Conservation (phyloP, 2,329 filamentous ascomycete genomes). For the Exophiala sp. region DNA sequence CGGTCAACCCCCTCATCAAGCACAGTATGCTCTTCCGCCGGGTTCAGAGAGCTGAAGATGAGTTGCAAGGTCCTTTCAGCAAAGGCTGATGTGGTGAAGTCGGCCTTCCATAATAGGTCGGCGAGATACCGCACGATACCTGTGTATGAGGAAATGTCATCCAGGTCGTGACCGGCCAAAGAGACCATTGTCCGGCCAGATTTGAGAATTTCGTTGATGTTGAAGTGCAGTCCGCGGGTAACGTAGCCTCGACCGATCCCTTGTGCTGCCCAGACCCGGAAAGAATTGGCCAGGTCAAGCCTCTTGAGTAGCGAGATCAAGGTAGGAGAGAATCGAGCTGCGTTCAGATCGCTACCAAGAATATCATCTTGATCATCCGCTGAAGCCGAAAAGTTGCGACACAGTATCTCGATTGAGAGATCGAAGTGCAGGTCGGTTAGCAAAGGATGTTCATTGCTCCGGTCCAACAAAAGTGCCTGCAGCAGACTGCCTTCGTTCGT, state of each 20-base stretch:
- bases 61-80: slow-evolving; percentile 43
- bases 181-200: not conserved
- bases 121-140: slow-evolving; percentile 17
- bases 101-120: slow-evolving; percentile 19
- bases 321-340: slow-evolving; percentile 56
- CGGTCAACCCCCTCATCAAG: slow-evolving; percentile 36
- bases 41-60: slow-evolving; percentile 36
- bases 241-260: slow-evolving; percentile 80
- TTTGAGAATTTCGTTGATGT: not conserved
- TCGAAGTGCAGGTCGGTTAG: slow-evolving; percentile 65
- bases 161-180: slow-evolving; percentile 5
- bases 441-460: slow-evolving; percentile 54
- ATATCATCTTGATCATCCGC: slow-evolving; percentile 57
- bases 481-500: slow-evolving; percentile 75
- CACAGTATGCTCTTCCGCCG: slow-evolving; percentile 32
- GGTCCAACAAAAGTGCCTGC: slow-evolving; percentile 71
- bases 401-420: slow-evolving; percentile 66
- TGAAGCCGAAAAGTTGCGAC: slow-evolving; percentile 64
- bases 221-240: slow-evolving; percentile 56
- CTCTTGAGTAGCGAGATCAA: slow-evolving; percentile 71
- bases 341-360: slow-evolving; percentile 60
- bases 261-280: slow-evolving; percentile 77
- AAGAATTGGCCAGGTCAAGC: slow-evolving; percentile 59
- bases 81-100: slow-evolving; percentile 23
- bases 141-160: slow-evolving; percentile 18